Evolutionary conservation across 192 early-diverging fungal species (phyloP).

Genomic region (Backusella psychrophila): DNA sequence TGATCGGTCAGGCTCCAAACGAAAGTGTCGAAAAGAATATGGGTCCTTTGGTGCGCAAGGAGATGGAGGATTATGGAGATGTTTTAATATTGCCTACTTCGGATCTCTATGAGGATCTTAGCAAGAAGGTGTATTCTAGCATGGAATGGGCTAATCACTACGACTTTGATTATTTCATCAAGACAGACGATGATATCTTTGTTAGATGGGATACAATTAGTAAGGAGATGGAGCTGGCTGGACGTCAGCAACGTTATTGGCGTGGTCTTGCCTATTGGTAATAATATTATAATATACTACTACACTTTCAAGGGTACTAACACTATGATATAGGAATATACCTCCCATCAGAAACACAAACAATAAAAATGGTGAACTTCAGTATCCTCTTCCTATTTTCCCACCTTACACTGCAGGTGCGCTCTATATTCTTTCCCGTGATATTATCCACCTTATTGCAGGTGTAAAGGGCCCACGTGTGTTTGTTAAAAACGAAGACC

Average conservation of each 20-base stretch:
- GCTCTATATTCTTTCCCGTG: conserved; percentile 58
- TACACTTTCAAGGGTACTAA: neutral
- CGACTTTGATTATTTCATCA: conserved; percentile 54
- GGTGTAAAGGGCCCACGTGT: conserved; percentile 48
- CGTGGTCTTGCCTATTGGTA: conserved; percentile 57
- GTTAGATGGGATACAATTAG: conserved; percentile 55
- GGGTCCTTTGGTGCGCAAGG: conserved; percentile 44
- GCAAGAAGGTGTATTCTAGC: conserved; percentile 53
- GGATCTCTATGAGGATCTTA: conserved; percentile 52
- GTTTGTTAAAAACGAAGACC: conserved; percentile 58
- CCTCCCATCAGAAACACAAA: conserved; percentile 47
- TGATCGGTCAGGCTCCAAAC: conserved; percentile 49
- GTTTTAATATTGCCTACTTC: conserved; percentile 52
- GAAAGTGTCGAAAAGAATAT: conserved; percentile 37
- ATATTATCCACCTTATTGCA: conserved; percentile 50
- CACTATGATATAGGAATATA: conserved; percentile 48
- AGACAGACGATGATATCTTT: conserved; percentile 63
- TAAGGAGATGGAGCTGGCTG: conserved; percentile 42
- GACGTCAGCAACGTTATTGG: conserved; percentile 52
- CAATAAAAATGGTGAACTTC: conserved; percentile 49
- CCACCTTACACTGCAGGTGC: conserved; percentile 60
- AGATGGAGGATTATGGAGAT: conserved; percentile 46
- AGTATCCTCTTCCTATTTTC: conserved; percentile 53
- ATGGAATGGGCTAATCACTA: conserved; percentile 54
- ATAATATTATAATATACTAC: neutral